Base-by-base conservation (phyloP, 2,329 filamentous ascomycete species). In the Fusarium sp. region DNA sequence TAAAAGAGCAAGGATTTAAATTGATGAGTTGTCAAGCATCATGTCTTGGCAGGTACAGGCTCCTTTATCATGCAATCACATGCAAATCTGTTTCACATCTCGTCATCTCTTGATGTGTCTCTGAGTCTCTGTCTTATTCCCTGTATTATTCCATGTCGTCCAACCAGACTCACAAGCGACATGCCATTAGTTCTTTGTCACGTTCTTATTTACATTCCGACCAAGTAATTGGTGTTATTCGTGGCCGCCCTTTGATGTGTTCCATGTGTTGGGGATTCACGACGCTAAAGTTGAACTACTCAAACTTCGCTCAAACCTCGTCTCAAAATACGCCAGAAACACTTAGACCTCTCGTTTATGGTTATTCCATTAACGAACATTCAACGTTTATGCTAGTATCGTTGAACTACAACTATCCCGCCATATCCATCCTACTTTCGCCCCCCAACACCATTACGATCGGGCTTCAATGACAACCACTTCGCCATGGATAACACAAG, bases 41-140 rank as follows among this genome's bases (percentile, higher is more conserved):
- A 15, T 36, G 45, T 41, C 50, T 66, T 65, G 65, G 59, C 53
- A 72, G 61, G 70, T 58, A 67, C 62, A 25, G 20, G 22, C 44
- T 50, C 33, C 53, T 64, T 54, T 53, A 55, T 57, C 64, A 57
- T 44, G 31, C 53, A 56, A 68, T 76, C 74, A 76, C 74, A 76
- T 76, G 74, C 52, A 74, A 76, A 76, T 60, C 22, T 74, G 72
- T 72, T 71, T 71, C 70, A 69, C 56, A 58, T 67, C 45, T 62
- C 59, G 55, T 73, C 69, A 76, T 74, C 53, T 57, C 52, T 35
- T 52, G 47, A 38, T 12, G 22, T 36, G 22, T 27, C 33, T 52
- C 47, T 57, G 50, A 22, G 38, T 56, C 47, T 58, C 44, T 63
- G 44, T 39, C 44, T 59, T 66, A 46, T 69, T 62, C 50, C 65